Evolutionary conservation across 352 stramenopile species (phyloP).

Genomic region (Pythium myriotylum): DNA sequence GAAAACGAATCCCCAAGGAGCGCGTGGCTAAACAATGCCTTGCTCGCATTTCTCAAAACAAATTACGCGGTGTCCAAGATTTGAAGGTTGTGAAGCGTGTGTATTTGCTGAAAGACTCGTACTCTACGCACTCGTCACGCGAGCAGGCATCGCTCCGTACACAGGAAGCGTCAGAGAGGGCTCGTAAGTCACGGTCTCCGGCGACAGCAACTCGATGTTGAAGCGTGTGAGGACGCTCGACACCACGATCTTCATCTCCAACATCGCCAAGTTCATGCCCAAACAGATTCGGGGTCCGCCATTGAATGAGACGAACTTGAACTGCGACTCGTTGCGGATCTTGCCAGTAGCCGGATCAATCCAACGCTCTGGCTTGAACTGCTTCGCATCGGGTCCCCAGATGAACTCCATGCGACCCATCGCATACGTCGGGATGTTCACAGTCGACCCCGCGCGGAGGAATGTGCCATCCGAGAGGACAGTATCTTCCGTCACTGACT

Average conservation of each 20-base stretch:
- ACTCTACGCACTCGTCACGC: background rate
- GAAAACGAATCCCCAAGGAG: too few species aligned
- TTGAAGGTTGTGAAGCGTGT: too few species aligned
- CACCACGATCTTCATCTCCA: conserved; percentile 46
- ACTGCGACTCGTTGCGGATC: conserved; percentile 34
- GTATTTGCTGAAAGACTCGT: too few species aligned
- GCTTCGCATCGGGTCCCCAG: conserved; percentile 41
- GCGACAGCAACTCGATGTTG: conserved; percentile 24
- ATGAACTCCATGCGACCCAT: conserved; percentile 40
- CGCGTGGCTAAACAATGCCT: too few species aligned
- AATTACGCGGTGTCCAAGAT: too few species aligned
- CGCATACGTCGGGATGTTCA: conserved; percentile 40
- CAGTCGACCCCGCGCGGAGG: conserved; percentile 36
- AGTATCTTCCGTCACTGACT: conserved; percentile 25
- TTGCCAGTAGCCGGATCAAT: conserved; percentile 26
- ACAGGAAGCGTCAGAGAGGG: conserved; percentile 11
- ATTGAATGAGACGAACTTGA: conserved; percentile 25
- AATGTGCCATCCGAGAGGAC: conserved; percentile 34
- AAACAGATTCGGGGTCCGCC: conserved; percentile 27
- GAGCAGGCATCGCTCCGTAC: background rate
- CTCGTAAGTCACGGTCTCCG: conserved; percentile 23
- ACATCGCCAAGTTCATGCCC: conserved; percentile 33
- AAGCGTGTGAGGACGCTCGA: conserved; percentile 40
- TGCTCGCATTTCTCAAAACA: too few species aligned
- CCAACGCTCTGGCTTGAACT: conserved; percentile 32